These are phyloP conservation scores for Hemerocallis citrina DNA, from an alignment of 106 monocot species.

Conservation along the genomic window DNA sequence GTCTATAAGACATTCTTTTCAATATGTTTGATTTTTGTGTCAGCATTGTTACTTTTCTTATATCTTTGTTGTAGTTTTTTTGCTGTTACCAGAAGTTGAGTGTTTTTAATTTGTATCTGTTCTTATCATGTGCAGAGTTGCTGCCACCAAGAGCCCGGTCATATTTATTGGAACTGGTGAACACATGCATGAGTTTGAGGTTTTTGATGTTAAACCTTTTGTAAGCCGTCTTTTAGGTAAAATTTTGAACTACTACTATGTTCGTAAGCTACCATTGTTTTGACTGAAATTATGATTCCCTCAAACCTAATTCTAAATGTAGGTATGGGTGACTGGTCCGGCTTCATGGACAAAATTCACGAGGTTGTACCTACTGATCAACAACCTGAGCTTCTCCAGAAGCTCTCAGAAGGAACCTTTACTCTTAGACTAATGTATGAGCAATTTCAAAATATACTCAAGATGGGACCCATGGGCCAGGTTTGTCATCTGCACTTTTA, in stretches of 20 bases:
- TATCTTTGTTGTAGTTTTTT: too few relatives aligned
- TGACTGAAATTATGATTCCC: neutral
- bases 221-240: conserved; percentile 94
- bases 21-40: neutral
- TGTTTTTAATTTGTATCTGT: neutral
- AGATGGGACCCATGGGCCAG: conserved; percentile 95
- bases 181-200: conserved; percentile 96
- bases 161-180: conserved; percentile 99
- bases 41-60: too few relatives aligned
- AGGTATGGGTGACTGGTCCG: conserved; percentile 98
- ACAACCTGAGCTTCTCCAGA: conserved; percentile 90
- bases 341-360: conserved; percentile 98
- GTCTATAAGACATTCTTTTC: neutral
- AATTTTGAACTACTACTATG: neutral
- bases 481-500: conserved; percentile 19
- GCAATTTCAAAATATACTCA: conserved; percentile 85
- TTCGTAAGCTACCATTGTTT: neutral
- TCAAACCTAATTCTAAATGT: neutral
- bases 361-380: conserved; percentile 96
- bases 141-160: conserved; percentile 96
- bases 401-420: conserved; percentile 87
- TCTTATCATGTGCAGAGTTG: conserved; percentile 58
- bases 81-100: too few relatives aligned
- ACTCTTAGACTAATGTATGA: conserved; percentile 89
- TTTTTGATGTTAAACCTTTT: conserved; percentile 98